phyloP scores from a whole-genome alignment of 163 green algal species.

The Coccomyxa subellipsoidea region DNA sequence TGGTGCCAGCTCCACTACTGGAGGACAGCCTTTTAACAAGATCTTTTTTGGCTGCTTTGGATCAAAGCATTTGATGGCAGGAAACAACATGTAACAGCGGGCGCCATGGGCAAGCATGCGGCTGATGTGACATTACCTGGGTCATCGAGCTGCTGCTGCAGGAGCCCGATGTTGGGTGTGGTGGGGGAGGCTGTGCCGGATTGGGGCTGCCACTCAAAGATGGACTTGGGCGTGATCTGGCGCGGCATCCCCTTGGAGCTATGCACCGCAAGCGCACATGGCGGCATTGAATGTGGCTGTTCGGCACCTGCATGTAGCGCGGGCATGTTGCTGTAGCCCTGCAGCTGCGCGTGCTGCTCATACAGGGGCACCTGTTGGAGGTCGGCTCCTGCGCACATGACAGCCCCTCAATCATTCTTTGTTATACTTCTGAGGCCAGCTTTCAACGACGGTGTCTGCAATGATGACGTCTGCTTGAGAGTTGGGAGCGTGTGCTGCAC shows the following conservation, averaged over 20 bases:
- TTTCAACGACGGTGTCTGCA: no score
- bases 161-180: neutral
- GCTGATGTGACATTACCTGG: neutral
- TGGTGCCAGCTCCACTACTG: no score
- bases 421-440: no score
- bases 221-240: neutral
- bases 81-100: no score
- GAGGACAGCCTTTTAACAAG: no score
- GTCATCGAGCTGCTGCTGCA: neutral
- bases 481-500: neutral
- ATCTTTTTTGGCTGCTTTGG: no score
- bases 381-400: no score
- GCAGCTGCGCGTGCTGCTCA: neutral
- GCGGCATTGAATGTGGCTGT: neutral
- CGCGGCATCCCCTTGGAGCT: neutral
- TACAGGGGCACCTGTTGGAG: neutral
- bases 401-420: no score
- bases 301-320: neutral
- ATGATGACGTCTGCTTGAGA: no score
- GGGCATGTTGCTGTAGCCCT: constrained; percentile 1
- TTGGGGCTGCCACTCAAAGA: neutral
- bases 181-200: neutral
- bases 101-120: neutral
- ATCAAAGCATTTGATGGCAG: no score
- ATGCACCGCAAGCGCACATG: neutral